phyloP scores from a whole-genome alignment of 352 stramenopile species.

The Phytopythium sindhum region DNA sequence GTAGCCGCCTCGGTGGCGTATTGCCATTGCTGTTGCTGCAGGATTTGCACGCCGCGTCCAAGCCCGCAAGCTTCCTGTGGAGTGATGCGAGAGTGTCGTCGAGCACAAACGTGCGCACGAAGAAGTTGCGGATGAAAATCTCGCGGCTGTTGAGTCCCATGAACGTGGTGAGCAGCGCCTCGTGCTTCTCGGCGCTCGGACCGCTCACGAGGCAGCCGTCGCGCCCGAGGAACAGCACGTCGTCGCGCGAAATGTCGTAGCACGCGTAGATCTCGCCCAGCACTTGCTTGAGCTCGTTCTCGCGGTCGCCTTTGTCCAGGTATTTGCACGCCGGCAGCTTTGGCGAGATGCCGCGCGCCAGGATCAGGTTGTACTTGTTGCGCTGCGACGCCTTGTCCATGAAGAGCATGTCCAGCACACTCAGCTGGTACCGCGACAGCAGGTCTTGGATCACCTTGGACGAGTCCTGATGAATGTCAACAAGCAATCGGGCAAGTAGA shows the following conservation, averaged over 20 bases:
- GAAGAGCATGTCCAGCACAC: slow-evolving; percentile 93
- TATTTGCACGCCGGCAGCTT: slow-evolving; percentile 95
- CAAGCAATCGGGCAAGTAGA: slow-evolving; percentile 90
- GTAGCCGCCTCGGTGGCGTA: not conserved
- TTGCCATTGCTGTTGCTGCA: not conserved
- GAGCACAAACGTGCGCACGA: slow-evolving; percentile 93
- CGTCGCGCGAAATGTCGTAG: slow-evolving; percentile 95
- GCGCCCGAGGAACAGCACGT: slow-evolving; percentile 92
- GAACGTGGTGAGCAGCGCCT: slow-evolving; percentile 93
- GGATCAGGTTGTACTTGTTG: slow-evolving; percentile 97
- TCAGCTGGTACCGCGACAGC: slow-evolving; percentile 91
- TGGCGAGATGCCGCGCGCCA: slow-evolving; percentile 95
- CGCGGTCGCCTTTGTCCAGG: slow-evolving; percentile 96
- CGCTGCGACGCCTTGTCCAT: slow-evolving; percentile 89
- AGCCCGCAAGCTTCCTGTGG: slow-evolving; percentile 24
- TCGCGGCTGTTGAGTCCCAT: slow-evolving; percentile 94
- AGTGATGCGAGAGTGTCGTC: slow-evolving; percentile 91
- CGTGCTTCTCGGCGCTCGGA: slow-evolving; percentile 89
- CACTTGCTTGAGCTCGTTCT: slow-evolving; percentile 95
- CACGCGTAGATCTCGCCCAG: slow-evolving; percentile 92
- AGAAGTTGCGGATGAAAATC: slow-evolving; percentile 96
- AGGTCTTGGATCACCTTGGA: slow-evolving; percentile 92
- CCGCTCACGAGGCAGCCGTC: slow-evolving; percentile 93
- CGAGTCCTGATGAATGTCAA: slow-evolving; percentile 94
- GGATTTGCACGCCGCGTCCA: not conserved